Base-by-base conservation (phyloP, 768 basidiomycete genomes). In the Mycena latifolia region DNA sequence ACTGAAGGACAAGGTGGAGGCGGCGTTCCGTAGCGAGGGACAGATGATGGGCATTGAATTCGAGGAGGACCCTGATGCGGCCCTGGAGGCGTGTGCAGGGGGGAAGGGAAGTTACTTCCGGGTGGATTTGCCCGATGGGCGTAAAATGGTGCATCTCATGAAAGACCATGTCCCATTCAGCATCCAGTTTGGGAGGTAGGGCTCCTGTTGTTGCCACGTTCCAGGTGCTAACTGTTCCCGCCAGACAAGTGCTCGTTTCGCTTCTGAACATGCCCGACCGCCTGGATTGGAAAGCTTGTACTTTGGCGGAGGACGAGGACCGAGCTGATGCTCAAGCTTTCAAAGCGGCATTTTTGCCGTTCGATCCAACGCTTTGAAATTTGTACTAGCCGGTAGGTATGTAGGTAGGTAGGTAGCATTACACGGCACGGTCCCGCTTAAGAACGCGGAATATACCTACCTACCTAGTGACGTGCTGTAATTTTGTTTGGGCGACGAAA, bases 171-270 rank as follows among this genome's bases (percentile, higher is more conserved):
- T 88, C 54, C 89, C 91, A 35, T 99, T 99, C 74, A 90, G 90
- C 69, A 82, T 99, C 48, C 95, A 98, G 75, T 99, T 99, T 78
- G 96, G 95, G 66, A 88, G 97, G 96, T 97, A 74, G 74, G 89
- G 43, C 62, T 43, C 37, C 48, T 45, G 62, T 28, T 53, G 29
- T 60, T 27, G 25, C 20, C n/a, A 20, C 18, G 10, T 12, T 51
- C 3, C 25, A 33, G 7, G 46, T 50, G 50, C 27, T 68, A 41
- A 66, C 51, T 25, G 12, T 29, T 17, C 41, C 52, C 74, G 18
- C 18, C 20, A 98, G 97, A 78, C 89, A 92, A 77, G 94, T 93
- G 18, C 75, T 98, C 47, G 93, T 91, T 7, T 82, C 86, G 37
- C 77, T 98, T n/a, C 74, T 99, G 59, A 89, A 85, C 18, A 86